Evolutionary conservation across 805 yeast species (phyloP).

Genomic region (Candida koratica): DNA sequence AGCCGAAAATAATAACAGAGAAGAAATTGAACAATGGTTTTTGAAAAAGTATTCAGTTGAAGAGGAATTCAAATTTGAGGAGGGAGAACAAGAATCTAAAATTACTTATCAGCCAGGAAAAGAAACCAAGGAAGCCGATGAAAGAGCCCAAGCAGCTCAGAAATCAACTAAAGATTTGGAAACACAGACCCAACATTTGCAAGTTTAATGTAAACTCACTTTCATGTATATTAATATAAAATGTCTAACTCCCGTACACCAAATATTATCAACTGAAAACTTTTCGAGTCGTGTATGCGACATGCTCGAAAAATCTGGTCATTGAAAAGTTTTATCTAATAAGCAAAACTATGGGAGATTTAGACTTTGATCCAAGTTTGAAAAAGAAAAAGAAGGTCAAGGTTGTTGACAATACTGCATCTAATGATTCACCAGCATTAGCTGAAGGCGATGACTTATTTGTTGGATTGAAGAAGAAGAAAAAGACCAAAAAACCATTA

Average conservation of each 20-base stretch:
- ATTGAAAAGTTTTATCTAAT: conserved; percentile 1
- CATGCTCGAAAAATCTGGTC: conserved; percentile 5
- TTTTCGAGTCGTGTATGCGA: conserved; percentile 12
- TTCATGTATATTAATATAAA: not conserved
- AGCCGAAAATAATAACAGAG: conserved; percentile 76
- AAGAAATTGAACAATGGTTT: conserved; percentile 74
- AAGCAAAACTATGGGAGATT: conserved; percentile 35
- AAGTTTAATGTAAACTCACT: conserved; percentile 2
- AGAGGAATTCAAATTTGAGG: conserved; percentile 45
- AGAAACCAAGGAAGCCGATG: conserved; percentile 42
- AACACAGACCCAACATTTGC: conserved; percentile 6
- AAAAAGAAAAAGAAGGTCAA: conserved; percentile 74
- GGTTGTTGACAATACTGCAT: conserved; percentile 40
- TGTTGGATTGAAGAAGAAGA: conserved; percentile 70
- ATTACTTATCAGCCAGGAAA: conserved; percentile 41
- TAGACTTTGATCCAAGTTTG: conserved; percentile 71
- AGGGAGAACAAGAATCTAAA: conserved; percentile 38
- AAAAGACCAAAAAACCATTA: conserved; percentile 57
- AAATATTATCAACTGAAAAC: too few relatives aligned
- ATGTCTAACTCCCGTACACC: conserved; percentile 1
- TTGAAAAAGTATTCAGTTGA: conserved; percentile 68
- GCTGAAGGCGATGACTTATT: conserved; percentile 52
- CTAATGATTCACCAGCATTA: conserved; percentile 24
- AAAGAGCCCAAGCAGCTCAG: conserved; percentile 25
- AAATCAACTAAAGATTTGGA: conserved; percentile 29